Percentiles rank a stretch among this genome's conserved stretches.
These are phyloP conservation scores for Pythium oligandrum DNA, from an alignment of 352 stramenopile species.

Conservation along the genomic window DNA sequence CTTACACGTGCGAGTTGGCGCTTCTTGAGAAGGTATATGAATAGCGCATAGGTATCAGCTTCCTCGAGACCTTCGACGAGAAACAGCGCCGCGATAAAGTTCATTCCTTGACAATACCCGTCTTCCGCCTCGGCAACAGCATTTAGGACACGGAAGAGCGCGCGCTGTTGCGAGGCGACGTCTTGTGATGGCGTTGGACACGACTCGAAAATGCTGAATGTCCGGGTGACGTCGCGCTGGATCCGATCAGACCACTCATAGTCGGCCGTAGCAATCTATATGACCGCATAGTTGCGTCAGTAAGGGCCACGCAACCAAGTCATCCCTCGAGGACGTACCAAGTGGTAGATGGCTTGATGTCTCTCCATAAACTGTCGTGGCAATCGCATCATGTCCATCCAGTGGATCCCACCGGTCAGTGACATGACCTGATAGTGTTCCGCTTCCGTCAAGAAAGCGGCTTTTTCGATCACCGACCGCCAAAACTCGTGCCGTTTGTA, in stretches of 20 bases:
- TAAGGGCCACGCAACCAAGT: no score
- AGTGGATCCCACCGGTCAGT: conserved; percentile 60
- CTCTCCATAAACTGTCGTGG: conserved; percentile 50
- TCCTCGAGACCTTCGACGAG: conserved; percentile 78
- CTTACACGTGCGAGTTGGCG: conserved; percentile 58
- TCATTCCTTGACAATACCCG: conserved; percentile 87
- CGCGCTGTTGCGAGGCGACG: conserved; percentile 47
- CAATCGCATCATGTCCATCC: conserved; percentile 51
- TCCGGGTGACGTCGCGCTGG: conserved; percentile 77
- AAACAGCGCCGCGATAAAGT: conserved; percentile 85
- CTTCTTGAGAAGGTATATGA: conserved; percentile 80
- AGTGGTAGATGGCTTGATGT: conserved; percentile 76
- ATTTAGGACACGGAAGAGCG: conserved; percentile 77
- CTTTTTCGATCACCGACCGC: conserved; percentile 74
- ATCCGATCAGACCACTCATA: conserved; percentile 72
- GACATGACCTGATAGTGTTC: conserved; percentile 60
- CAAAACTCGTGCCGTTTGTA: conserved; percentile 60
- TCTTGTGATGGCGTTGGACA: conserved; percentile 30
- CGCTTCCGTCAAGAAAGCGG: conserved; percentile 68
- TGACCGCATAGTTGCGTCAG: no score
- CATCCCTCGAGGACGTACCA: conserved; percentile 22
- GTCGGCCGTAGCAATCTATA: conserved; percentile 19
- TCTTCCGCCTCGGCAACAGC: conserved; percentile 73
- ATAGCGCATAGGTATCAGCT: conserved; percentile 75
- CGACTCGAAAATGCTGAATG: conserved; percentile 83